These are phyloP conservation scores for Lipomyces chichibuensis DNA, from an alignment of 805 yeast species.

Conservation along the genomic window DNA sequence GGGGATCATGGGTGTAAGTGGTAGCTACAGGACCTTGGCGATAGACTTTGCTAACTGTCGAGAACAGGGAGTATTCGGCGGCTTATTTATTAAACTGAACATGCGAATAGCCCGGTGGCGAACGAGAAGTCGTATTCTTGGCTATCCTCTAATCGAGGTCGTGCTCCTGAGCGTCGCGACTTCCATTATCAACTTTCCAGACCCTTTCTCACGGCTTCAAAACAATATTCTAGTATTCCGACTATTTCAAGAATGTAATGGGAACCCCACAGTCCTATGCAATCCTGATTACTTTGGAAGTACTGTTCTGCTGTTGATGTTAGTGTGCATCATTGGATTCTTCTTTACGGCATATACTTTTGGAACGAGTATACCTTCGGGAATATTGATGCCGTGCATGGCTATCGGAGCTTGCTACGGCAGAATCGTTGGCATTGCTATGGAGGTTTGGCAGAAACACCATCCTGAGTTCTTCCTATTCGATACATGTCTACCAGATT, in stretches of 20 bases:
- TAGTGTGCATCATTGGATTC: constrained; percentile 55
- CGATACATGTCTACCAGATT: constrained; percentile 49
- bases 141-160: constrained; percentile 53
- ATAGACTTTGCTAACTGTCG: constrained; percentile 45
- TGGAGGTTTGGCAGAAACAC: constrained; percentile 54
- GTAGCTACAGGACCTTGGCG: constrained; percentile 55
- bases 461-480: constrained; percentile 46
- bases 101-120: constrained; percentile 36
- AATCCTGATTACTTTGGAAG: constrained; percentile 34
- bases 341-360: constrained; percentile 67
- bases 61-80: constrained; percentile 26
- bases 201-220: constrained; percentile 57
- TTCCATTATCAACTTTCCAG: constrained; percentile 58
- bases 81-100: constrained; percentile 29
- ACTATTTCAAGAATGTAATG: constrained; percentile 69
- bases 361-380: constrained; percentile 85
- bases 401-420: constrained; percentile 96
- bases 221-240: constrained; percentile 60
- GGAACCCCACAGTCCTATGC: constrained; percentile 40
- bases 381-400: constrained; percentile 95
- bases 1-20: constrained; percentile 68
- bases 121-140: constrained; percentile 33
- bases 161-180: constrained; percentile 55
- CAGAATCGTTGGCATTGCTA: constrained; percentile 75
- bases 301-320: constrained; percentile 43